phyloP scores from a whole-genome alignment of 306 rosid genomes.

The Cyamopsis tetragonoloba region DNA sequence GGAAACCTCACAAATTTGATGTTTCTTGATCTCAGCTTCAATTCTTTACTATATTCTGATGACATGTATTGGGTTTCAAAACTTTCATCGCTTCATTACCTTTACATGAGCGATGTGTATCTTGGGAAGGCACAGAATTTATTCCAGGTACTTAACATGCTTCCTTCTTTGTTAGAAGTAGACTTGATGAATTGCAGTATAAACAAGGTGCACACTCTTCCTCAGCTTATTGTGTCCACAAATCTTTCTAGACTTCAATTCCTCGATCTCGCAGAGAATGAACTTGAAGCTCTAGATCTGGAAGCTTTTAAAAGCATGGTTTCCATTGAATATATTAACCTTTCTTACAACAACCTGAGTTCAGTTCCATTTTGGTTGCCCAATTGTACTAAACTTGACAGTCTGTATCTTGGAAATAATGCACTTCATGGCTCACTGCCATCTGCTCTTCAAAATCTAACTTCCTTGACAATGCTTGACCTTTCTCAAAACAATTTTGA shows the following conservation, averaged over 20 bases:
- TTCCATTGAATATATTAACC: background rate
- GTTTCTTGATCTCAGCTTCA: constrained; percentile 17
- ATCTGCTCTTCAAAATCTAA: background rate
- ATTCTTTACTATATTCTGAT: background rate
- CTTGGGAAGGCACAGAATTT: constrained; percentile 13
- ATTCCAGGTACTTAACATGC: constrained; percentile 11
- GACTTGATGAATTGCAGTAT: background rate
- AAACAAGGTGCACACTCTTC: background rate
- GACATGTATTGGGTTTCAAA: constrained; percentile 27
- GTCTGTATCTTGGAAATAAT: background rate
- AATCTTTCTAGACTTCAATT: background rate
- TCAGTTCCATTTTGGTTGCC: constrained; percentile 26
- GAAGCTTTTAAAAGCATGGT: constrained; percentile 6
- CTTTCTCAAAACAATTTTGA: background rate
- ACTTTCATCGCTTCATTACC: constrained; percentile 7
- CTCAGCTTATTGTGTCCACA: background rate
- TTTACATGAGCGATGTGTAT: constrained; percentile 21
- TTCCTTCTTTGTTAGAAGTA: constrained; percentile 20
- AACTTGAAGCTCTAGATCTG: background rate
- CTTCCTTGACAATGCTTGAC: background rate
- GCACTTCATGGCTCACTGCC: constrained; percentile 13
- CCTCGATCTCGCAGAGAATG: background rate
- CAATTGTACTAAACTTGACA: background rate
- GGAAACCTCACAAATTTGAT: constrained; percentile 22
- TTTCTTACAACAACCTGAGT: background rate